phyloP scores from a whole-genome alignment of 495 filamentous ascomycete genomes.

The Coniosporium apollinis region DNA sequence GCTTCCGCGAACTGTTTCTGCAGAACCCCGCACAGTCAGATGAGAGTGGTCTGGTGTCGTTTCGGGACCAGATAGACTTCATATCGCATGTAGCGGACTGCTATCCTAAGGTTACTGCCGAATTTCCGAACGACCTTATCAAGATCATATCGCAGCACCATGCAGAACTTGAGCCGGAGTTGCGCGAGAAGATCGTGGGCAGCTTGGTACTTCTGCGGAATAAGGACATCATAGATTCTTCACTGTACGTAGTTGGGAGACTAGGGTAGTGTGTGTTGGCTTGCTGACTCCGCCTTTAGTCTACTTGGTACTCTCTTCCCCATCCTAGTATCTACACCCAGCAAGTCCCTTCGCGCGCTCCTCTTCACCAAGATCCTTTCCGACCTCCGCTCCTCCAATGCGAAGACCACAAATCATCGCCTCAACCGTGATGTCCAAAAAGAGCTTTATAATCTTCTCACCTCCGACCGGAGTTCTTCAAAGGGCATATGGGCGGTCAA shows the following conservation, averaged over 20 bases:
- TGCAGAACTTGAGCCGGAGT: slow-evolving; percentile 55
- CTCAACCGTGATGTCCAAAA: slow-evolving; percentile 87
- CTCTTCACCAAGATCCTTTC: slow-evolving; percentile 84
- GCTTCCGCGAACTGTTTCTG: slow-evolving; percentile 78
- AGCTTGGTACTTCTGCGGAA: slow-evolving; percentile 74
- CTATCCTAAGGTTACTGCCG: slow-evolving; percentile 62
- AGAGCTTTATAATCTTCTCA: slow-evolving; percentile 78
- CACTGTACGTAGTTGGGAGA: slow-evolving; percentile 30
- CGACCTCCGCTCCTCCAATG: slow-evolving; percentile 72
- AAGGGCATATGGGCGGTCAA: slow-evolving; percentile 93
- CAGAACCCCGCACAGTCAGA: slow-evolving; percentile 60
- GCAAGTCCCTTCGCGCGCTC: slow-evolving; percentile 67
- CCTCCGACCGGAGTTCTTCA: slow-evolving; percentile 61
- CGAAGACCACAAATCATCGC: slow-evolving; percentile 71
- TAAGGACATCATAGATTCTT: slow-evolving; percentile 81
- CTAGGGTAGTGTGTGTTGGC: too few species aligned
- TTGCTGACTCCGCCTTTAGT: slow-evolving; percentile 16
- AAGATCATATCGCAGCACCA: slow-evolving; percentile 68
- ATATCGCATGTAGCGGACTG: slow-evolving; percentile 85
- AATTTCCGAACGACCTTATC: slow-evolving; percentile 68
- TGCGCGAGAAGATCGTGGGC: slow-evolving; percentile 87
- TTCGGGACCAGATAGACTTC: slow-evolving; percentile 76
- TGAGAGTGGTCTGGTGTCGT: slow-evolving; percentile 56
- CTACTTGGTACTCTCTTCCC: slow-evolving; percentile 83
- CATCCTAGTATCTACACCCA: slow-evolving; percentile 69